These are phyloP conservation scores for Platanthera zijinensis DNA, from an alignment of 106 monocot genomes.

Conservation along the genomic window DNA sequence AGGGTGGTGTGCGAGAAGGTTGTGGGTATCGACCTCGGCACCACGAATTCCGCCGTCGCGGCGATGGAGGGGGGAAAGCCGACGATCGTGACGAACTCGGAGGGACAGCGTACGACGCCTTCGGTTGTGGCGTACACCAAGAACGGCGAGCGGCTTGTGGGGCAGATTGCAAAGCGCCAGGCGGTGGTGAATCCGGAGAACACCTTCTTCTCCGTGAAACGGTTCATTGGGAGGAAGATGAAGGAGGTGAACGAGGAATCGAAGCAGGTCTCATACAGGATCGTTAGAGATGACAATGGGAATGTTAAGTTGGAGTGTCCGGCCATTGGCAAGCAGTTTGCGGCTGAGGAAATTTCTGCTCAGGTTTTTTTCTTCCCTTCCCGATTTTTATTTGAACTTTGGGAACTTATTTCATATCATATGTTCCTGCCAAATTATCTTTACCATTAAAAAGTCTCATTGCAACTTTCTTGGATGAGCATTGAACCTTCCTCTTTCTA, in stretches of 20 bases:
- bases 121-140: conserved; percentile 75
- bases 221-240: conserved; percentile 80
- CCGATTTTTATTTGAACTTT: too few species aligned
- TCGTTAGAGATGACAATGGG: conserved; percentile 58
- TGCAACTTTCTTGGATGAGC: too few species aligned
- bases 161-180: conserved; percentile 78
- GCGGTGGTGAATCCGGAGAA: conserved; percentile 79
- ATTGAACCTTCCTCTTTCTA: too few species aligned
- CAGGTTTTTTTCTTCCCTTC: conserved; percentile 24
- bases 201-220: conserved; percentile 71
- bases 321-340: conserved; percentile 68
- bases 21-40: conserved; percentile 73
- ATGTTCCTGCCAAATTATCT: too few species aligned
- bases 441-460: too few species aligned
- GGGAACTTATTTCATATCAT: too few species aligned
- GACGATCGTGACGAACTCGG: conserved; percentile 67
- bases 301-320: conserved; percentile 76
- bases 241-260: conserved; percentile 55
- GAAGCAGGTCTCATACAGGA: conserved; percentile 67
- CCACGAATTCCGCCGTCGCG: conserved; percentile 76
- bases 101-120: conserved; percentile 75
- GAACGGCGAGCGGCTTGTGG: conserved; percentile 59
- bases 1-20: conserved; percentile 63
- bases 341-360: conserved; percentile 80
- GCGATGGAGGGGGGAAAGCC: conserved; percentile 83